Evolutionary conservation across 2,329 filamentous ascomycete species (phyloP), one percentile per base, ranked within the genome.

Genomic region (Cercospora brassicicola): DNA sequence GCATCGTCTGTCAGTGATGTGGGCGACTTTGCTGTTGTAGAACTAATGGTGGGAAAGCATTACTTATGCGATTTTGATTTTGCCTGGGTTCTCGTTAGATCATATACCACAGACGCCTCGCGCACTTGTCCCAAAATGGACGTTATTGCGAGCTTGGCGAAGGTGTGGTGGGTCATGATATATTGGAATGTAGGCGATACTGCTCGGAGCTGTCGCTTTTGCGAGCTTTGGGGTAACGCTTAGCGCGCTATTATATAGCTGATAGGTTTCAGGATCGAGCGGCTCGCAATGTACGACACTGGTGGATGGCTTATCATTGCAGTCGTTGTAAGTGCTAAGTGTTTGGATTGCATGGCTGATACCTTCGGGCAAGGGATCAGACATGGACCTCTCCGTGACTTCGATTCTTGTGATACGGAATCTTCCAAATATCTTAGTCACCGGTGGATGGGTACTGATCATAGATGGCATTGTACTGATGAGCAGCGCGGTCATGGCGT

Each of bases 51-150:
- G 42, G 8, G 9, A 9, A 20, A 2, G 8, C 8, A 51, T 20
- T 26, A 20, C 20, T 9, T 20, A 13, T 13, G 33, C 13, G 13
- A 36, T 6, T 30, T 33, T 5, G 56, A 15, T 9, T 4, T 39
- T 3, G 4, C 18, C 10, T 13, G 31, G 28, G 7, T 23, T 23
- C 10, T 10, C n/a, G 33, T 60, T 4, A 42, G 10, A 4, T 60
- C 15, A 39, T 39, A 42, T 20, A 36, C 20, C 57, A 20, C 3
- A 0, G 6, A 3, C 18, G 57, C 20, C 57, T 26, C 31, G 57
- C 57, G 57, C 31, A 60, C 57, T 60, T 60, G 57, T 36, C 57
- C 33, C 20, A 42, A 42, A 60, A 39, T 26, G 57, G 57, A 60
- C 57, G 57, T 26, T 10, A 20, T 26, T 42, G 57, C 57, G 57